Evolutionary conservation across 257 asterid genomes (phyloP).

Genomic region (Catharanthus roseus): DNA sequence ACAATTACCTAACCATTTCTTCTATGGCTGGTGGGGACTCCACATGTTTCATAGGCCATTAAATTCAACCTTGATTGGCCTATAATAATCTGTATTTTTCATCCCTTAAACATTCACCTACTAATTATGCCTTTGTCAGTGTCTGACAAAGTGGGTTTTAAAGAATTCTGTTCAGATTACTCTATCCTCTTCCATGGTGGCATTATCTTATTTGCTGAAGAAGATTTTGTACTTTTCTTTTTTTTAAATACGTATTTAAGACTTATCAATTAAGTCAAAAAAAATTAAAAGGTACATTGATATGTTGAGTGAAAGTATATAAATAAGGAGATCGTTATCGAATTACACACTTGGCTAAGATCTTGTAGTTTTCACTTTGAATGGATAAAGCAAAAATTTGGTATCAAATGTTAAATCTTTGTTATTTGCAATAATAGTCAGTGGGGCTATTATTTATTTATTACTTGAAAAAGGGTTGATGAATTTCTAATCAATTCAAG

Average conservation of each 20-base stretch:
- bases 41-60: slow-evolving; percentile 2
- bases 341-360: not conserved
- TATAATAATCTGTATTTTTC: slow-evolving; percentile 11
- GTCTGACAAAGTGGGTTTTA: slow-evolving; percentile 1
- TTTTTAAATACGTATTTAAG: too few species aligned
- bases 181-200: slow-evolving; percentile 7
- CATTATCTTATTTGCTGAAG: slow-evolving; percentile 14
- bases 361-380: not conserved
- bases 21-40: slow-evolving; percentile 33
- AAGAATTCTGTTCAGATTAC: slow-evolving; percentile 11
- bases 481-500: slow-evolving; percentile 10
- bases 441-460: slow-evolving; percentile 25
- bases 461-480: slow-evolving; percentile 6
- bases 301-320: too few species aligned
- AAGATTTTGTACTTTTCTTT: too few species aligned
- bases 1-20: slow-evolving; percentile 12
- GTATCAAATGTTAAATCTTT: slow-evolving; percentile 3
- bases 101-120: not conserved
- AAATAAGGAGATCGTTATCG: too few species aligned
- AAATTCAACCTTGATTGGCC: slow-evolving; percentile 19
- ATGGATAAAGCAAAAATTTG: slow-evolving; percentile 1
- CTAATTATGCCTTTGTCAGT: not conserved
- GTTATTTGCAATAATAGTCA: slow-evolving; percentile 14
- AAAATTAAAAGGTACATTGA: too few species aligned
- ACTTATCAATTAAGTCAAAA: too few species aligned